Evolutionary conservation across 176 grass and related monocot genomes (phyloP), one percentile per base, ranked within the genome.

Genomic region (Paspalum notatum): DNA sequence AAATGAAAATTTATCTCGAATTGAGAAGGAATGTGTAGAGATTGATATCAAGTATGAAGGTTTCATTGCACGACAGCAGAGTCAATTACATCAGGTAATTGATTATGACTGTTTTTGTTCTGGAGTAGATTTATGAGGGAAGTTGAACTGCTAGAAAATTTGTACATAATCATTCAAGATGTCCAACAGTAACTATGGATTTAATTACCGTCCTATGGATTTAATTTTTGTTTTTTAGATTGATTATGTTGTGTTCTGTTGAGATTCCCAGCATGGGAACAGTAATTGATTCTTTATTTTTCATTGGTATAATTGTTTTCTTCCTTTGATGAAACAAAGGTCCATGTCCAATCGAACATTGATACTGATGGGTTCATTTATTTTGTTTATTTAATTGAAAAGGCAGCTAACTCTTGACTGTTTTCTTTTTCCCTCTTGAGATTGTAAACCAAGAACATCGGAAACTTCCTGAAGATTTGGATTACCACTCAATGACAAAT

Each of bases 11-110:
- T 91, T 98, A 62, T 95, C 96, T 39, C 73, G 53, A 82, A 89
- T 75, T 72, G 92, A 98, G 88, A 98, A 98, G 87, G 92, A 98
- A 75, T 98, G 96, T n/a, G 90, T 95, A 39, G 96, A 95, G 92
- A 93, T 98, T 86, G 96, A 98, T 87, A 95, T 98, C 68, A 98
- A 95, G 57, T 98, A 93, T 9, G 86, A 85, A 69, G 96, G 96
- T 62, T 98, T 95, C 51, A 98, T 98, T 43, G 80, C 80, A 74
- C 84, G 96, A 9, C 92, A 98, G 69, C 85, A 82, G 44, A 93
- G 92, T 51, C 96, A 98, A 41, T 82, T 98, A 65, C 96, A 95
- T 62, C 96, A 98, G 92, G 96, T 98, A 59, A 49, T 78, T 86
- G 5, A 21, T 83, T 85, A 64, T 68, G 52, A 44, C 41, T 71